Evolutionary conservation across 2,329 filamentous ascomycete species (phyloP).

Genomic region (Falciphora oryzae): DNA sequence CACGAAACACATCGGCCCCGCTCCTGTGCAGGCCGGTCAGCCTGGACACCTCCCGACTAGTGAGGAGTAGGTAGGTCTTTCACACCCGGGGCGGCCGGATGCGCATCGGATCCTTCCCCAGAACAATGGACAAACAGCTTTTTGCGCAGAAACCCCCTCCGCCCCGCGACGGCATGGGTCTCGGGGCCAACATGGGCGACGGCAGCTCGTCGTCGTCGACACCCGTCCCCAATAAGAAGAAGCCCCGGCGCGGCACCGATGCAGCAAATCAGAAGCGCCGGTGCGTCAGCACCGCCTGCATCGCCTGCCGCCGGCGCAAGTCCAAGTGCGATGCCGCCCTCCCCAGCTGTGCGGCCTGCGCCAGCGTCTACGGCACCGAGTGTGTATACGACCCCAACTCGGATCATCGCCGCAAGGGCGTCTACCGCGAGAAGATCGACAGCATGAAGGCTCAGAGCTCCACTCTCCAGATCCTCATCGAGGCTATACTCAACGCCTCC

Average conservation of each 20-base stretch:
- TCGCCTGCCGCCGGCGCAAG: constrained; percentile 73
- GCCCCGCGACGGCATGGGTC: neutral
- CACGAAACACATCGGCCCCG: neutral
- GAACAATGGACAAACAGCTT: neutral
- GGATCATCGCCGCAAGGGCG: constrained; percentile 91
- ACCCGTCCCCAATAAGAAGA: constrained; percentile 35
- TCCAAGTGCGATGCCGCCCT: constrained; percentile 89
- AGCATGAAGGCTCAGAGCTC: constrained; percentile 80
- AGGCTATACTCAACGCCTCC: constrained; percentile 84
- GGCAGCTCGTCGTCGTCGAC: constrained; percentile 1
- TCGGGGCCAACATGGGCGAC: neutral
- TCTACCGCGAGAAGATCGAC: constrained; percentile 91
- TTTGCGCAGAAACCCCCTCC: neutral
- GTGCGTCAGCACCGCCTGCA: constrained; percentile 71
- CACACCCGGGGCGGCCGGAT: neutral
- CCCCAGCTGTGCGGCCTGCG: constrained; percentile 91
- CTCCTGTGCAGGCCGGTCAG: neutral
- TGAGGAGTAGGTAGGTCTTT: neutral
- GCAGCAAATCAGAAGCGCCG: constrained; percentile 56
- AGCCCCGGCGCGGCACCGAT: constrained; percentile 43
- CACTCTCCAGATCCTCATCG: constrained; percentile 85
- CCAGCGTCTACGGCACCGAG: constrained; percentile 84
- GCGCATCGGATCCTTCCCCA: neutral
- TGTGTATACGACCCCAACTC: constrained; percentile 96
- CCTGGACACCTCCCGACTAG: neutral